Percentiles rank a stretch among this genome's conserved stretches.
phyloP scores from a whole-genome alignment of 1,284 basidiomycete species.

The Stygiomarasmius scandens region DNA sequence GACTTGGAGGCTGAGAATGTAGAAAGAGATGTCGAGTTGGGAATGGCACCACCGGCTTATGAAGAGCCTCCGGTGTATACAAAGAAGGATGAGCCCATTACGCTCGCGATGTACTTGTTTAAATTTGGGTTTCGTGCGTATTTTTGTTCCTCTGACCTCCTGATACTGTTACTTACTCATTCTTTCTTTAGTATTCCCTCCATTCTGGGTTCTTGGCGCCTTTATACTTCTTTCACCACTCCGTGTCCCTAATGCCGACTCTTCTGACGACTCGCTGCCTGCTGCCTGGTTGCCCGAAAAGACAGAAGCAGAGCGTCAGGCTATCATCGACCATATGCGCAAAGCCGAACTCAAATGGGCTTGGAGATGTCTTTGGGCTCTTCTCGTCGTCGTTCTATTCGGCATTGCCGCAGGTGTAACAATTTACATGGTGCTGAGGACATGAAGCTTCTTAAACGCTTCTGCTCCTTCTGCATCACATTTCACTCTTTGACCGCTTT shows the following conservation, averaged over 20 bases:
- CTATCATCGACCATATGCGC: constrained; percentile 35
- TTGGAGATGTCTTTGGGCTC: constrained; percentile 32
- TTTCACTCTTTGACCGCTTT: too few relatives aligned
- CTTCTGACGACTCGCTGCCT: too few relatives aligned
- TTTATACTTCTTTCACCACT: too few relatives aligned
- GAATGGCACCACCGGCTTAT: constrained; percentile 20
- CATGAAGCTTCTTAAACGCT: too few relatives aligned
- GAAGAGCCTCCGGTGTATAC: too few relatives aligned
- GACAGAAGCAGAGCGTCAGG: too few relatives aligned
- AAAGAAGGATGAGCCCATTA: constrained; percentile 38
- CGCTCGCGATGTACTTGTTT: constrained; percentile 46
- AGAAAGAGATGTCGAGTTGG: constrained; percentile 16
- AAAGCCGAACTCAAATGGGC: constrained; percentile 45
- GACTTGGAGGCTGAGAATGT: constrained; percentile 11
- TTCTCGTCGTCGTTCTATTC: constrained; percentile 26
- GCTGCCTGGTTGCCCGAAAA: too few relatives aligned
- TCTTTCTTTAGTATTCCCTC: constrained; percentile 35
- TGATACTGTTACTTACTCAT: constrained; percentile 1
- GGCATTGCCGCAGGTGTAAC: constrained; percentile 19
- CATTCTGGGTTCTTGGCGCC: constrained; percentile 41
- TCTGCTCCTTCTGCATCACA: too few relatives aligned
- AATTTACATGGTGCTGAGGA: constrained; percentile 11
- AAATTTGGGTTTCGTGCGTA: constrained; percentile 45
- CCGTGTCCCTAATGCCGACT: too few relatives aligned
- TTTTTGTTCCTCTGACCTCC: background rate